Base-by-base conservation (phyloP, 2,329 filamentous ascomycete species). In the Colletotrichum siamense region DNA sequence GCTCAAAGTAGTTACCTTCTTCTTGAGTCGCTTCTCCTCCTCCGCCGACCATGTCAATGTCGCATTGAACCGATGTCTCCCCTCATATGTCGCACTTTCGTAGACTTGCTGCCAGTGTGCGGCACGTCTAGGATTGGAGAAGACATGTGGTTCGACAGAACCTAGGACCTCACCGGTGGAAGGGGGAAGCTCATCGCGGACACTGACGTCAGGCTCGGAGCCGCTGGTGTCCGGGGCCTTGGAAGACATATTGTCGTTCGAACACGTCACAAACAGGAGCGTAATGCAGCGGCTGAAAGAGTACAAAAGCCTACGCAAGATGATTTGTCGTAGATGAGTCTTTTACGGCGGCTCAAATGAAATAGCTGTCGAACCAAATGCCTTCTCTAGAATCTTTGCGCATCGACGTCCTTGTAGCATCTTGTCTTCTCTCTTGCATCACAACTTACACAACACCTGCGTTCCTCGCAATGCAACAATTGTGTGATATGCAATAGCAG, bases 141-240 rank as follows among this genome's bases (percentile, higher is more conserved):
- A 77, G 22, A 77, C 64, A 55, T 77, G 75, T 26, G 71, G 75
- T 15, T 74, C 71, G n/a, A 74, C 62, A 16, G 75, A 74, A 5
- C 75, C 75, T 32, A 73, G 63, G 8, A 22, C 26, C n/a, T 67
- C 39, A 4, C 75, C 71, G 30, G 75, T 77, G 22, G 75, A 77
- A 30, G 74, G 74, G 4, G 61, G 61, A 2, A 64, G n/a, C 22
- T 39, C 61, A 1, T 64, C 32, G 32, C 61, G n/a, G 12, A 39
- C 32, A 30, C 39, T 64, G 12, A 64, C n/a, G 22, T 39, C n/a
- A n/a, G 32, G 7, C 28, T 64, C 61, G 4, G 32, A 64, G 32
- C 61, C 61, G 30, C 32, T 39, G 32, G 22, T 64, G 1, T 64
- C 32, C n/a, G 34, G 22, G 0, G 8, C 61, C 1, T 64, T 64